These are phyloP conservation scores for Cyamopsis tetragonoloba DNA, from an alignment of 306 rosid genomes.

Conservation along the genomic window DNA sequence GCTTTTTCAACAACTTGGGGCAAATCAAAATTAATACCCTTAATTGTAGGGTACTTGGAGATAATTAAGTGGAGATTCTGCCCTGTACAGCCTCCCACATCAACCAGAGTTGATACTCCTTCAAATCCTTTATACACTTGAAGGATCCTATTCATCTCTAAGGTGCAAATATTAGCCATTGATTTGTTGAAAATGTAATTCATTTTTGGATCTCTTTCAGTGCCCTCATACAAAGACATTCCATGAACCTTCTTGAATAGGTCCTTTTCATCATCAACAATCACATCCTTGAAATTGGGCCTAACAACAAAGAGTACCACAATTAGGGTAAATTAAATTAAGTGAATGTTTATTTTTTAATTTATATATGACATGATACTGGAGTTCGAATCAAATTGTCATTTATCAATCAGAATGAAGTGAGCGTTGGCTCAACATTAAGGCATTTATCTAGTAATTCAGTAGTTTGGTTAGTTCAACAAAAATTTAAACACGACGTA, in stretches of 20 bases:
- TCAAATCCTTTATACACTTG: not conserved
- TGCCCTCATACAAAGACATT: not conserved
- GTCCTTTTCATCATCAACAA: not conserved
- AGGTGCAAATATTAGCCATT: not conserved
- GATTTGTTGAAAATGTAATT: not conserved
- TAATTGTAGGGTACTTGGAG: not conserved
- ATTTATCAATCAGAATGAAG: not conserved
- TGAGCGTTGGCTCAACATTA: too few species aligned
- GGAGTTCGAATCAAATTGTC: not conserved
- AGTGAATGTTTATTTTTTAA: not conserved
- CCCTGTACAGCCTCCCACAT: not conserved
- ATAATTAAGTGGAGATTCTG: not conserved
- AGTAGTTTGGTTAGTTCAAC: too few species aligned
- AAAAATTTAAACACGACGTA: too few species aligned
- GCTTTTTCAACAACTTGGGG: not conserved
- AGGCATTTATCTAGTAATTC: too few species aligned
- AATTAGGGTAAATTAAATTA: not conserved
- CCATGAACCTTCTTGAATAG: slow-evolving; percentile 1
- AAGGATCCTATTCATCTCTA: not conserved
- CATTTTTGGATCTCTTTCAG: not conserved
- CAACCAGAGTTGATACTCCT: not conserved
- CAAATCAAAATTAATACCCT: slow-evolving; percentile 3
- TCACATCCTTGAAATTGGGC: not conserved
- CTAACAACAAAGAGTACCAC: not conserved
- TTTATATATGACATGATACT: not conserved